Base-by-base conservation (phyloP, 2,329 filamentous ascomycete species). In the Aspergillus proliferans region DNA sequence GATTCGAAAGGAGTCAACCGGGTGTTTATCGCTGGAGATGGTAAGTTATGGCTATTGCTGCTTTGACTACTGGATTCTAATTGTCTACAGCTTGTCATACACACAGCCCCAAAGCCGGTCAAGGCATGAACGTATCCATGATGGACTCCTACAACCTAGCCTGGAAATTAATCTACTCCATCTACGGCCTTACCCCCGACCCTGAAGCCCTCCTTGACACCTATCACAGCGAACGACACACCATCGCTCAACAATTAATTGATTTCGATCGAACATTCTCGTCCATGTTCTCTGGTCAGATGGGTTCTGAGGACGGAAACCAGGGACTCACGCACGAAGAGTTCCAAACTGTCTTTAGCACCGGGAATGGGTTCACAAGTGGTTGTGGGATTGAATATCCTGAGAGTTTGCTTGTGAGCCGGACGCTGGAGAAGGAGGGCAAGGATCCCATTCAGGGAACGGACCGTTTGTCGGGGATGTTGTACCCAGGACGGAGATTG, bases 61-160 rank as follows among this genome's bases (percentile, higher is more conserved):
- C 19, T 40, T 52, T 14, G 30, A 52, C 9, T n/a, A 45, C 5
- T 24, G 22, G 43, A 12, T 36, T 12, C 33, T 15, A 40, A 46
- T 14, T 6, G 24, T 42, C 40, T 47, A 4, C 38, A 70, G 85
- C 86, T n/a, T 88, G 84, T 57, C 86, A 90, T 66, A 89, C 86
- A 0, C 86, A 88, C 60, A 87, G 84, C 56, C 85, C 85, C 34
- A 88, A 88, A 60, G 86, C 85, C 28, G 86, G 86, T 1, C 86
- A 88, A 67, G 86, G 86, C 26, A 89, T 89, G 86, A 89, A 89
- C 61, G 86, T 86, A 0, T 85, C 85, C 3, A 88, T 89, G 70
- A 74, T 87, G 46, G 86, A 73, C 53, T 69, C 62, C 0, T 65
- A 67, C 59, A 72, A 73, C 28, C 57, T 72, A 3, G 68, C 65